These are phyloP conservation scores for Hemileia vastatrix DNA, from an alignment of 1,284 basidiomycete species.

Conservation along the genomic window DNA sequence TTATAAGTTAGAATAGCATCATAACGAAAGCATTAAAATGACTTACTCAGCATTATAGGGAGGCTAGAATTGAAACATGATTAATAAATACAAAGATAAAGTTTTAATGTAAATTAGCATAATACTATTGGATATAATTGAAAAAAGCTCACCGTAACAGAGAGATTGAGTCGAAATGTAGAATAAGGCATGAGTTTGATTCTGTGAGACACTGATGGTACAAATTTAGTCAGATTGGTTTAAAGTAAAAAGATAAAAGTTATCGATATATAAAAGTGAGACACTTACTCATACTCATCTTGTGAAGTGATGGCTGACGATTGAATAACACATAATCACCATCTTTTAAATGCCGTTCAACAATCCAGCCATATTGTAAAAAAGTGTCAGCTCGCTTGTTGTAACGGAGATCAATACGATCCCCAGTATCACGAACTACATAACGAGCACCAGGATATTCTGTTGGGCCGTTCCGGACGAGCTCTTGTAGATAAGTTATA, in stretches of 20 bases:
- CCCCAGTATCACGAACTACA: constrained; percentile 93
- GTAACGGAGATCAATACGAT: constrained; percentile 93
- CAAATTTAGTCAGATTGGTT: neutral
- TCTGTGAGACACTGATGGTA: constrained; percentile 68
- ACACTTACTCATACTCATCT: constrained; percentile 86
- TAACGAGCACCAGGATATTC: constrained; percentile 94
- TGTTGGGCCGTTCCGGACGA: constrained; percentile 93
- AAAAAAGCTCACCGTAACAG: constrained; percentile 59
- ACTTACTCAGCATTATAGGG: constrained; percentile 76
- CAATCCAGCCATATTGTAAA: constrained; percentile 96
- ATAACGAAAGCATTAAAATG: constrained; percentile 11
- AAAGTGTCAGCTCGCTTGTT: constrained; percentile 97
- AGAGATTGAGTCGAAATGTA: constrained; percentile 92
- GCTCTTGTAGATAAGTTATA: constrained; percentile 82
- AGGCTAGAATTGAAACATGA: constrained; percentile 48
- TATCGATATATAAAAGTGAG: neutral
- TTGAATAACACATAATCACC: constrained; percentile 98
- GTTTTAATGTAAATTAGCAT: constrained; percentile 19
- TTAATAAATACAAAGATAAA: constrained; percentile 24
- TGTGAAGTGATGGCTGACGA: constrained; percentile 94
- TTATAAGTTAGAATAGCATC: neutral
- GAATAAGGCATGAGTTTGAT: constrained; percentile 98
- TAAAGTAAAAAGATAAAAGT: neutral
- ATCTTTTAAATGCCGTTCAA: constrained; percentile 92
- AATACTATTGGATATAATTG: neutral